Evolutionary conservation across 306 rosid species (phyloP), one percentile per base, ranked within the genome.

Genomic region (Ochetophila trinervis): DNA sequence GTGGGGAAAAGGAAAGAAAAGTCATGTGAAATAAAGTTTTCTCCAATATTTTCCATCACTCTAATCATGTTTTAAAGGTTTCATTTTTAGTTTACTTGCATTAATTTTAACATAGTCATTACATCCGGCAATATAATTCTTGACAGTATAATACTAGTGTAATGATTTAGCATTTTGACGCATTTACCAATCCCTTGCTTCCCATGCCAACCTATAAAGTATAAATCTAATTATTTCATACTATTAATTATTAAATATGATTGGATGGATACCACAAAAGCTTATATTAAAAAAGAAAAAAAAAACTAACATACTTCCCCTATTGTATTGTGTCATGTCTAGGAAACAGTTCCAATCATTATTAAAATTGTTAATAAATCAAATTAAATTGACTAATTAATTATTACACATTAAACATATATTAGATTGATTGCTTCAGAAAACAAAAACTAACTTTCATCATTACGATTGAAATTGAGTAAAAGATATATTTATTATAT

Each of bases 131-230:
- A 18, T 62, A 63, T 70, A 45, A 49, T 83, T 51, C 70, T 19
- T 57, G 58, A 61, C 73, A 72, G 54, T 27, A 70, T 71, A 66
- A 73, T 76, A 52, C 55, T 57, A 53, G 32, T 56, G 63, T 15
- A 64, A 66, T 68, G 47, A 77, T 65, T 55, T 42, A 52, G 62
- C 37, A 36, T 18, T 27, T 48, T 23, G 12, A 55, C 10, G 37
- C 47, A 19, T 15, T 8, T 24, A 57, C 60, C 56, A 65, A 57
- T 61, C 45, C 61, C 48, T 70, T 64, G 20, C 54, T 64, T 37
- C 22, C 58, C 73, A 63, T 60, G 72, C 77, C 12, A 27, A 4
- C 32, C 32, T 27, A 27, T 27, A 27, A 27, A 27, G 32, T 27
- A 49, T 45, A 10, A 8, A 40, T 40, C 2, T 40, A 10, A 40